Percentiles rank a stretch among this genome's conserved stretches.
phyloP scores from a whole-genome alignment of 768 basidiomycete genomes.

The Tephrocybe sp. region DNA sequence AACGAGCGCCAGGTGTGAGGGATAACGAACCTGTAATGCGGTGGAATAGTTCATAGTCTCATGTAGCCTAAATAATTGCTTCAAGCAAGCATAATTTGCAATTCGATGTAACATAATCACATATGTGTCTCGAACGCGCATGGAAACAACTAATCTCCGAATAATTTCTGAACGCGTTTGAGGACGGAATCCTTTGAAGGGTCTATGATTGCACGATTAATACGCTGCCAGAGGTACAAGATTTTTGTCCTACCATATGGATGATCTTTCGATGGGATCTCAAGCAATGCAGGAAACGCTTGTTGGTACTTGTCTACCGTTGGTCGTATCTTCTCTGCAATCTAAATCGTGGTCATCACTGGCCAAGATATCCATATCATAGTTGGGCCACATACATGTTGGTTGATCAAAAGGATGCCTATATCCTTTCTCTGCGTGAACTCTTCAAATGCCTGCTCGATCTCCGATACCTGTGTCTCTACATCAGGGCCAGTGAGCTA shows the following conservation, averaged over 20 bases:
- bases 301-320: conserved; percentile 94
- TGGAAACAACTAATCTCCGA: conserved; percentile 67
- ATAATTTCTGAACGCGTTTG: conserved; percentile 94
- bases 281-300: conserved; percentile 93
- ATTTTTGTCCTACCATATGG: conserved; percentile 75
- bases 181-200: conserved; percentile 94
- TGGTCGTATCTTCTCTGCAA: conserved; percentile 96
- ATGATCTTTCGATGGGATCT: conserved; percentile 98
- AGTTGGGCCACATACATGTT: conserved; percentile 68
- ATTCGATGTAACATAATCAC: too few relatives aligned
- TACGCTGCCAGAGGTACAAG: not conserved
- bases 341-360: conserved; percentile 41
- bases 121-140: too few relatives aligned
- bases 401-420: conserved; percentile 96
- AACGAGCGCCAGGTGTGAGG: conserved; percentile 59
- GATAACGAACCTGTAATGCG: conserved; percentile 72
- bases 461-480: conserved; percentile 90
- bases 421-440: conserved; percentile 94
- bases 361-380: not conserved
- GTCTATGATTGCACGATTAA: conserved; percentile 48
- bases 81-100: not conserved
- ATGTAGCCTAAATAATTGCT: conserved; percentile 14
- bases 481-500: not conserved
- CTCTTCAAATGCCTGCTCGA: conserved; percentile 91
- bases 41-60: conserved; percentile 46